These are phyloP conservation scores for Oldenlandia corymbosa DNA, from an alignment of 257 asterid genomes.

Conservation along the genomic window DNA sequence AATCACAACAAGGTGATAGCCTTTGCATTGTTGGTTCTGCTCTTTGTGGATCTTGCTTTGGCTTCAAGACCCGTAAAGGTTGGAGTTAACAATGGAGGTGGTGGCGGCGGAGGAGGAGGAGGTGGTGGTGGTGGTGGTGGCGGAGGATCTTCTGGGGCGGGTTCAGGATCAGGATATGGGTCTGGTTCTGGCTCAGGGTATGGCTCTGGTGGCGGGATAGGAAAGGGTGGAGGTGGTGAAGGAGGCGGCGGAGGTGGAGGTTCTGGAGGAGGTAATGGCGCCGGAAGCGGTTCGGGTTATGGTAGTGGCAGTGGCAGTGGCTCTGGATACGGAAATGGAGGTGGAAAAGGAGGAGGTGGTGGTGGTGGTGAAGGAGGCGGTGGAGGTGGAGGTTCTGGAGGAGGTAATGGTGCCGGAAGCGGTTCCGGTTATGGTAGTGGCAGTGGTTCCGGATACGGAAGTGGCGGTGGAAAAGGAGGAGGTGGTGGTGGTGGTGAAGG, in stretches of 20 bases:
- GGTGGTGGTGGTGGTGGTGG: conserved; percentile 29
- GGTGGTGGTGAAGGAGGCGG: conserved; percentile 27
- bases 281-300: conserved; percentile 33
- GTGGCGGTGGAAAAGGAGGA: conserved; percentile 31
- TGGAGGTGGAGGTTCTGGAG: conserved; percentile 20
- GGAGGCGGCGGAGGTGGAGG: conserved; percentile 20
- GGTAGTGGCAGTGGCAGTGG: conserved; percentile 38
- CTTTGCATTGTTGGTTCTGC: conserved; percentile 35
- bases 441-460: conserved; percentile 34
- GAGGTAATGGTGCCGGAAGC: conserved; percentile 17
- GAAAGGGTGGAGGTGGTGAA: conserved; percentile 22
- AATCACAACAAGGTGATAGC: conserved; percentile 29
- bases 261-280: conserved; percentile 16
- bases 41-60: conserved; percentile 43
- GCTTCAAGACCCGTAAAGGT: conserved; percentile 40
- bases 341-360: conserved; percentile 18
- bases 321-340: conserved; percentile 35
- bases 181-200: conserved; percentile 32
- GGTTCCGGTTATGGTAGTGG: conserved; percentile 25
- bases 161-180: conserved; percentile 35
- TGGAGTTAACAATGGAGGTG: conserved; percentile 17
- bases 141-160: conserved; percentile 16
- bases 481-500: conserved; percentile 27
- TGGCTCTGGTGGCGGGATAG: conserved; percentile 18
- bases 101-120: conserved; percentile 21